Conservation (phyloP, 306 rosid species). For the Corylus avellana region DNA sequence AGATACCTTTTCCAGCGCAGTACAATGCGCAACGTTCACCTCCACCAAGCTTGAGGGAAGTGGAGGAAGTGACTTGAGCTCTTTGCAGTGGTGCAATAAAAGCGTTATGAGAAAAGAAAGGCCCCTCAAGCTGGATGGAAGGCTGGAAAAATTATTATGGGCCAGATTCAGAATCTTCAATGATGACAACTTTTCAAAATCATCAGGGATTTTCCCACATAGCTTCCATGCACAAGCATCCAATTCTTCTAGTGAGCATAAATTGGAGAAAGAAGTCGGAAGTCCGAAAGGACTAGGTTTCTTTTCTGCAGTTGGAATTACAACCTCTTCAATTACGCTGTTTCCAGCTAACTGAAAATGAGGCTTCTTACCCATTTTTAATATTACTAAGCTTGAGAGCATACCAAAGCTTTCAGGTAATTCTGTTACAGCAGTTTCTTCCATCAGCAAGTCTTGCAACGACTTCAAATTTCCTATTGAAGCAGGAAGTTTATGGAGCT, state of each 20-base stretch:
- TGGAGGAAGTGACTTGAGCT: constrained; percentile 53
- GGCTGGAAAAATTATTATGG: constrained; percentile 44
- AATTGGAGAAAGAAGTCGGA: constrained; percentile 54
- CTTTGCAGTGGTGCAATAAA: constrained; percentile 33
- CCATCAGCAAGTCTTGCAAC: constrained; percentile 48
- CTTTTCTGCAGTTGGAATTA: constrained; percentile 1
- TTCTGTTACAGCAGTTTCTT: constrained; percentile 43
- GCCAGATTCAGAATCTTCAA: constrained; percentile 50
- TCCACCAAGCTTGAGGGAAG: constrained; percentile 63
- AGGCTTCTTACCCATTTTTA: constrained; percentile 47
- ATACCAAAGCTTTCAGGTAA: constrained; percentile 66
- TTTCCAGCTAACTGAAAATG: not conserved
- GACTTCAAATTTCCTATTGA: constrained; percentile 58
- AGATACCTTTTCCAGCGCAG: constrained; percentile 40
- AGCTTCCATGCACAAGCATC: constrained; percentile 52
- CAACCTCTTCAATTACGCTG: constrained; percentile 1
- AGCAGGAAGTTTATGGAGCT: constrained; percentile 52
- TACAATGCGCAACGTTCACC: constrained; percentile 50
- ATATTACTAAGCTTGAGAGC: constrained; percentile 52
- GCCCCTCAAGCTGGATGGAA: constrained; percentile 63
- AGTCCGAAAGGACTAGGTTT: constrained; percentile 19
- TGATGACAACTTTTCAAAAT: constrained; percentile 49
- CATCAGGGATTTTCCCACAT: constrained; percentile 56
- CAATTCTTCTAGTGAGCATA: constrained; percentile 41
- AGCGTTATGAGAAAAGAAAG: constrained; percentile 44